phyloP scores from a whole-genome alignment of 768 basidiomycete genomes.

The Pholiota conissans region DNA sequence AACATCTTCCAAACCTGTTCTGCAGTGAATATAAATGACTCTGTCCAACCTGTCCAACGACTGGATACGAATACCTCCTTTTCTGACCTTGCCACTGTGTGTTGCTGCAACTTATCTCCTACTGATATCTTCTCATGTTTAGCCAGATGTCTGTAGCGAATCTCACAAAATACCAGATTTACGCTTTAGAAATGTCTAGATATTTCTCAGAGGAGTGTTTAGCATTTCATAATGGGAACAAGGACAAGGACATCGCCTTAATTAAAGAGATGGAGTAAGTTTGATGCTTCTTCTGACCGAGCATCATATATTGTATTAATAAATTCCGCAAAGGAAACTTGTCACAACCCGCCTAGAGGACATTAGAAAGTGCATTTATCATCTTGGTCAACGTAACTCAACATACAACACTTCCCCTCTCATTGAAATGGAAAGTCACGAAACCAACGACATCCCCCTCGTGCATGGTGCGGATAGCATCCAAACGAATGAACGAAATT shows the following conservation, averaged over 20 bases:
- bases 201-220: slow-evolving; percentile 27
- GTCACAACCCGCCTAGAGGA: slow-evolving; percentile 11
- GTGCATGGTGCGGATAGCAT: neutral
- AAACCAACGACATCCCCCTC: no score
- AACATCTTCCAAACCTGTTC: slow-evolving; percentile 24
- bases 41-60: neutral
- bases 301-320: neutral
- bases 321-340: slow-evolving; percentile 12
- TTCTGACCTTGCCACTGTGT: slow-evolving; percentile 15
- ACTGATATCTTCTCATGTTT: neutral
- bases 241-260: slow-evolving; percentile 35
- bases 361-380: neutral
- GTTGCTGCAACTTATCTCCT: neutral
- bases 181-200: slow-evolving; percentile 31
- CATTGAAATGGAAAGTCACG: no score
- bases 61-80: neutral
- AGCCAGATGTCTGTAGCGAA: slow-evolving; percentile 30
- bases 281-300: neutral
- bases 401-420: neutral
- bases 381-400: neutral
- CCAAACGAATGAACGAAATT: neutral
- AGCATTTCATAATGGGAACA: slow-evolving; percentile 24
- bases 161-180: slow-evolving; percentile 27
- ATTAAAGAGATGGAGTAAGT: slow-evolving; percentile 43
- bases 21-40: neutral